phyloP scores from a whole-genome alignment of 225 moss, liverwort and hornwort genomes.

The Physcomitrium patens region DNA sequence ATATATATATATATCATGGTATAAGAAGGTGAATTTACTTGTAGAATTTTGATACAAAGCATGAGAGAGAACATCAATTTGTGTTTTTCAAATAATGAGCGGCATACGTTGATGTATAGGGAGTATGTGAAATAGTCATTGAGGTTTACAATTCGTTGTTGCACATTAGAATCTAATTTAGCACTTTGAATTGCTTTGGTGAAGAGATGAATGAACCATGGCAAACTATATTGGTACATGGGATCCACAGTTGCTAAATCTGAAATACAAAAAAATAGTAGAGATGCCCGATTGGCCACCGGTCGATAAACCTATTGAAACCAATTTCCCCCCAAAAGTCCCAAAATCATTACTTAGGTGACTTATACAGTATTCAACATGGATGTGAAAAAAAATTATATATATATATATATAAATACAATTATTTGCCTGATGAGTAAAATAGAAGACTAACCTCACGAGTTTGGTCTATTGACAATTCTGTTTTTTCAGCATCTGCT shows the following conservation, averaged over 20 bases:
- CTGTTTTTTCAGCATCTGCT: slow-evolving; percentile 80
- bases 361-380: too few relatives aligned
- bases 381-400: too few relatives aligned
- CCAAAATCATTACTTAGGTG: too few relatives aligned
- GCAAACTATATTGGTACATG: slow-evolving; percentile 94
- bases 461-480: slow-evolving; percentile 84
- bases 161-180: slow-evolving; percentile 43
- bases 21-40: slow-evolving; percentile 27
- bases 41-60: slow-evolving; percentile 87
- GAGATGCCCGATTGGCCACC: slow-evolving; percentile 77
- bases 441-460: slow-evolving; percentile 57
- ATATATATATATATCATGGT: too few relatives aligned
- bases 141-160: slow-evolving; percentile 66
- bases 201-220: slow-evolving; percentile 84
- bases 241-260: slow-evolving; percentile 84
- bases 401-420: too few relatives aligned
- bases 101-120: slow-evolving; percentile 84
- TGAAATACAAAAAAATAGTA: slow-evolving; percentile 87
- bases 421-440: too few relatives aligned
- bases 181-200: slow-evolving; percentile 75
- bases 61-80: slow-evolving; percentile 94
- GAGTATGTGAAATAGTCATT: slow-evolving; percentile 79
- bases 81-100: slow-evolving; percentile 89
- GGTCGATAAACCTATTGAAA: slow-evolving; percentile 66
- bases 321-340: too few relatives aligned